Evolutionary conservation across 2,329 filamentous ascomycete genomes (phyloP).

Genomic region (Diaporthe nobilis): DNA sequence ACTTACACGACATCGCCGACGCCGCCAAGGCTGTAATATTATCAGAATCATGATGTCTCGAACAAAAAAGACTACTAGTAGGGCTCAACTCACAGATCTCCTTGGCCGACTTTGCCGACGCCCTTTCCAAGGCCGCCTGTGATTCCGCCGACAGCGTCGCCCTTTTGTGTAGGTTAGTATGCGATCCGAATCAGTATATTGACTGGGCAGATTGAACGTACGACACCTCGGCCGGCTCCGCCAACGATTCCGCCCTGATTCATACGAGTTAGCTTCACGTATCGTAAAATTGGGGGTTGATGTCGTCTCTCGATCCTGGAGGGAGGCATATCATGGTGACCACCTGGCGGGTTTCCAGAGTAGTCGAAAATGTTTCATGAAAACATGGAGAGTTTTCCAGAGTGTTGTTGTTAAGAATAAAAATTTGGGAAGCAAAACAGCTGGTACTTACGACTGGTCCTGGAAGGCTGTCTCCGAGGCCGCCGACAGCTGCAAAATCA

Average conservation of each 20-base stretch:
- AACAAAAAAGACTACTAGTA: neutral
- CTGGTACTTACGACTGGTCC: conserved; percentile 37
- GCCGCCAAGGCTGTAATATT: conserved; percentile 31
- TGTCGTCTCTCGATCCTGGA: neutral
- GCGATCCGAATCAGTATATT: too few relatives aligned
- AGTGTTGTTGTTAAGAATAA: too few relatives aligned
- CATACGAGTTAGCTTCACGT: neutral
- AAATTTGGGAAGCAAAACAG: too few relatives aligned
- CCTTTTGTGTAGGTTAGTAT: conserved; percentile 5
- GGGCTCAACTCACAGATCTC: conserved; percentile 17
- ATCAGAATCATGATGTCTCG: neutral
- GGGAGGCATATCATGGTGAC: too few relatives aligned
- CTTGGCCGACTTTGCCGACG: conserved; percentile 40
- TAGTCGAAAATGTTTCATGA: too few relatives aligned
- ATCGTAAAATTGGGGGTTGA: neutral
- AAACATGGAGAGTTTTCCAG: too few relatives aligned
- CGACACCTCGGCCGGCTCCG: conserved; percentile 38
- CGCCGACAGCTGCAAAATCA: conserved; percentile 37
- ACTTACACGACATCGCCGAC: conserved; percentile 41
- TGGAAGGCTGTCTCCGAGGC: conserved; percentile 38
- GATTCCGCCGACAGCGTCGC: conserved; percentile 39
- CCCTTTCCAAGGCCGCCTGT: conserved; percentile 41
- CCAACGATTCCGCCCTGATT: conserved; percentile 37
- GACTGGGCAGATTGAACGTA: neutral
- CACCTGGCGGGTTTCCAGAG: too few relatives aligned